Conservation (phyloP, 2,329 filamentous ascomycete species). For the Dactylellina leptospora region DNA sequence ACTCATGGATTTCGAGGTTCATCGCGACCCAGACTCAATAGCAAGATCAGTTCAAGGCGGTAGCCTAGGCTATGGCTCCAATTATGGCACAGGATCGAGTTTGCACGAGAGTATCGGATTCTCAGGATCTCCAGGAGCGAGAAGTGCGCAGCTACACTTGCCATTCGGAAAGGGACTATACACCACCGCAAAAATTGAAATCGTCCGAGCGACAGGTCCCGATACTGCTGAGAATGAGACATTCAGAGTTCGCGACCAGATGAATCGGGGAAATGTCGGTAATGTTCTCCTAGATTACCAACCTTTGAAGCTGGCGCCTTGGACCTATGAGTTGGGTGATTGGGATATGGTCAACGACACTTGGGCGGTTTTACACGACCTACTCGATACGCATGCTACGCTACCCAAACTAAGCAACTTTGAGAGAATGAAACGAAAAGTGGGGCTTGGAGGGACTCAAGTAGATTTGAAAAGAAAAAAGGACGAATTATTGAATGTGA, state of each 20-base stretch:
- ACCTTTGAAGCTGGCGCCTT: constrained; percentile 29
- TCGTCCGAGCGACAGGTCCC: neutral
- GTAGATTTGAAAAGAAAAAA: neutral
- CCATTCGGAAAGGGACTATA: constrained; percentile 14
- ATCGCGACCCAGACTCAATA: neutral
- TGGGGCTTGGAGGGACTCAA: neutral
- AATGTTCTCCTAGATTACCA: constrained; percentile 2
- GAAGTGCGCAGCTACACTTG: neutral
- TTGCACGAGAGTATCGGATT: neutral
- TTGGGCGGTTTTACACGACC: neutral
- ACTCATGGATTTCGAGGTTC: constrained; percentile 4
- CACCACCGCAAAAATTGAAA: constrained; percentile 14
- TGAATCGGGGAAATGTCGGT: neutral
- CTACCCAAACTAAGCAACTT: neutral
- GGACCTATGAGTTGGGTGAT: constrained; percentile 16
- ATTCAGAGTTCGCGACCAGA: constrained; percentile 9
- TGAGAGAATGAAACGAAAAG: neutral
- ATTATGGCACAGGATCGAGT: neutral
- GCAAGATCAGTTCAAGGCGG: neutral
- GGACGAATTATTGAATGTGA: constrained; percentile 11
- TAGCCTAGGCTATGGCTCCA: neutral
- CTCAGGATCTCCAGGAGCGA: neutral
- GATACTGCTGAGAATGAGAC: constrained; percentile 3
- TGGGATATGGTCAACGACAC: constrained; percentile 18
- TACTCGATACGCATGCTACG: constrained; percentile 15